phyloP scores from a whole-genome alignment of 352 stramenopile species.

The Pythium volutum region DNA sequence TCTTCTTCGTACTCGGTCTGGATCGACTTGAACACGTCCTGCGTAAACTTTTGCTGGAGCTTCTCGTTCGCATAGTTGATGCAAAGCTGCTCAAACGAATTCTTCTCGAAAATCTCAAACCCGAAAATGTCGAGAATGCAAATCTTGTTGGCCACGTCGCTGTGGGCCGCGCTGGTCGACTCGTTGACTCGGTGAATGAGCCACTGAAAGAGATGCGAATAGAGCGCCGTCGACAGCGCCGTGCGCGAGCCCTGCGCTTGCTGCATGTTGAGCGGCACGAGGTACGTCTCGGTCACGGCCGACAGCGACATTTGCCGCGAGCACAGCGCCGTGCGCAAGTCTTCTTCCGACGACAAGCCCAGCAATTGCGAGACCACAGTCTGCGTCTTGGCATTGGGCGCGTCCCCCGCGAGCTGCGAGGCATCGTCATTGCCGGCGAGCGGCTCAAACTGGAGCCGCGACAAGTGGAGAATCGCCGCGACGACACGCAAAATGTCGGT shows the following conservation, averaged over 20 bases:
- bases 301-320: constrained; percentile 79
- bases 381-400: constrained; percentile 46
- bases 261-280: constrained; percentile 80
- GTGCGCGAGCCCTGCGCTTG: constrained; percentile 78
- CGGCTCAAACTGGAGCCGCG: constrained; percentile 61
- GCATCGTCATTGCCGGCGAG: constrained; percentile 62
- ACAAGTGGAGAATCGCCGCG: constrained; percentile 79
- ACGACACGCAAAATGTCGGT: constrained; percentile 79
- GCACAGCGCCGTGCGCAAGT: constrained; percentile 67
- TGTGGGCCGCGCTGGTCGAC: constrained; percentile 58
- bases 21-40: constrained; percentile 89
- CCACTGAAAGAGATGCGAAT: constrained; percentile 96
- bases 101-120: constrained; percentile 93
- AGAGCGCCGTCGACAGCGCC: constrained; percentile 82
- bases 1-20: constrained; percentile 88
- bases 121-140: constrained; percentile 94
- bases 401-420: constrained; percentile 51
- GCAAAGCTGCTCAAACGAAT: constrained; percentile 93
- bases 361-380: constrained; percentile 62
- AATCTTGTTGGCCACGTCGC: constrained; percentile 65
- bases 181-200: constrained; percentile 89
- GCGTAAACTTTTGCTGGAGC: constrained; percentile 91
- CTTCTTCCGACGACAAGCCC: constrained; percentile 47
- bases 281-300: constrained; percentile 76
- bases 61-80: constrained; percentile 94